Evolutionary conservation across 768 basidiomycete species (phyloP).

Genomic region (Suillus luteus): DNA sequence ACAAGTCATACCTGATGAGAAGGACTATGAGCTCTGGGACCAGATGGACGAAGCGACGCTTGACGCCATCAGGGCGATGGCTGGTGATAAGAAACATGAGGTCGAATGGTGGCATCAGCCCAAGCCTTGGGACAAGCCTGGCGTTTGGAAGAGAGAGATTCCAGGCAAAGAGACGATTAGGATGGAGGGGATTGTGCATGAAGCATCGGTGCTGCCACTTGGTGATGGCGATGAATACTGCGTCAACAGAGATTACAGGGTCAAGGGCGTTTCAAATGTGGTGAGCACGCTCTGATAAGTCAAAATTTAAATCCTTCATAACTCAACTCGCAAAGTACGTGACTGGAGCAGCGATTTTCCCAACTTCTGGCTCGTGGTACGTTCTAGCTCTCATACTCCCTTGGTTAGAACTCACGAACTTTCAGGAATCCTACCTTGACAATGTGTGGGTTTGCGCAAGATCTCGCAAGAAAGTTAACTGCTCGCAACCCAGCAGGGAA

Average conservation of each 20-base stretch:
- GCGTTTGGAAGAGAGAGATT: conserved; percentile 5
- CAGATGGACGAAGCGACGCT: conserved; percentile 14
- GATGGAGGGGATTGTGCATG: conserved; percentile 14
- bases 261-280: conserved; percentile 20
- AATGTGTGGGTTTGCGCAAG: conserved; percentile 17
- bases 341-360: conserved; percentile 22
- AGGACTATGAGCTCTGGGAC: conserved; percentile 11
- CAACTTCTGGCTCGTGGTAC: conserved; percentile 21
- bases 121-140: conserved; percentile 3
- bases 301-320: background rate
- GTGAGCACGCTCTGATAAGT: background rate
- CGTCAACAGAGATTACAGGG: conserved; percentile 19
- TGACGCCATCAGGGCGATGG: conserved; percentile 1
- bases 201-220: conserved; percentile 13
- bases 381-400: conserved; percentile 1
- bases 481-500: no score
- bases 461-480: conserved; percentile 8
- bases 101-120: background rate
- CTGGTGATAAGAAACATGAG: background rate
- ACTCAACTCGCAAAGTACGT: conserved; percentile 13
- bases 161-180: conserved; percentile 11
- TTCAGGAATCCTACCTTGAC: conserved; percentile 15
- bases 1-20: conserved; percentile 16
- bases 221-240: conserved; percentile 7
- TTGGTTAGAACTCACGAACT: background rate